A percentile compares a stretch with the other conserved stretches of the same genome.
Conservation (phyloP, 2,329 filamentous ascomycete genomes). For the Coniochaeta sp. region DNA sequence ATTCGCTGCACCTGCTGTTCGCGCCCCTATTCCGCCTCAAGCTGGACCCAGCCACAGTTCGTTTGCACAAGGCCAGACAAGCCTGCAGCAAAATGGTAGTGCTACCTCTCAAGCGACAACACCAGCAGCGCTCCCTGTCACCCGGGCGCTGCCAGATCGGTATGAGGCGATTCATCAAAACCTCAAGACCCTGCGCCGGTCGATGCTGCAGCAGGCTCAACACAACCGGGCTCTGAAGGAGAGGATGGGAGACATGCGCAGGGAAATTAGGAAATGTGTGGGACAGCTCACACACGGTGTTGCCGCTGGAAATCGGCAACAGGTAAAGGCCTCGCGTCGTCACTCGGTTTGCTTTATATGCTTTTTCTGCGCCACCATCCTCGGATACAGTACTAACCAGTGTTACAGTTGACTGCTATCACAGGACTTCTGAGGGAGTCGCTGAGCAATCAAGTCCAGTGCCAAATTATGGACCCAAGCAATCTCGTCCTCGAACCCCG, state of each 20-base stretch:
- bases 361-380: neutral
- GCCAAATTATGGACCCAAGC: constrained; percentile 40
- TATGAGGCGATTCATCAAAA: constrained; percentile 56
- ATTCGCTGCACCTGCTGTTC: neutral
- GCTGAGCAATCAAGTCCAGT: constrained; percentile 37
- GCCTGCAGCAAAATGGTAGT: neutral
- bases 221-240: constrained; percentile 51
- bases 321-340: constrained; percentile 28
- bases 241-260: constrained; percentile 62
- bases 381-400: neutral
- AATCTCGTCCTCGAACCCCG: constrained; percentile 37
- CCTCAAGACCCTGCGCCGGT: constrained; percentile 49
- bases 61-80: neutral
- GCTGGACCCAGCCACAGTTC: neutral
- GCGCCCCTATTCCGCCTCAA: neutral
- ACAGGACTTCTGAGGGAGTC: constrained; percentile 42
- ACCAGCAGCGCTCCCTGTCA: constrained; percentile 2
- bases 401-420: constrained; percentile 24
- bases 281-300: constrained; percentile 57
- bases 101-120: constrained; percentile 1
- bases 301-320: constrained; percentile 34
- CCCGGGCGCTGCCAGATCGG: constrained; percentile 25
- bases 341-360: neutral
- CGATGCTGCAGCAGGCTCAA: constrained; percentile 45
- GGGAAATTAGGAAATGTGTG: constrained; percentile 62